Conservation (phyloP, 148 eudicot species). For the Rhododendron mucronatum region DNA sequence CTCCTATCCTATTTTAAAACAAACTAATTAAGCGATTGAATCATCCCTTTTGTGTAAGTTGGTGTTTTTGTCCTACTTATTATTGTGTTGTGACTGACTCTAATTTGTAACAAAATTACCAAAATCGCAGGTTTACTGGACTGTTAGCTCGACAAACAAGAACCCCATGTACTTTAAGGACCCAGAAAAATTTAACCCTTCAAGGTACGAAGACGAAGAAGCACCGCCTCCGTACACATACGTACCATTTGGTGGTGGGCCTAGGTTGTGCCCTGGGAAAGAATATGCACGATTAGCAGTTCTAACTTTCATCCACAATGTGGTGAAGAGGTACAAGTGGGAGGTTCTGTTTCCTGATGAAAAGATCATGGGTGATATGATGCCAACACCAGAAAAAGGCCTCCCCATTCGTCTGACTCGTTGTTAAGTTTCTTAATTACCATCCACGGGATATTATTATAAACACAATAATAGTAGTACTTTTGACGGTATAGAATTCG, state of each 20-base stretch:
- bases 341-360: slow-evolving; percentile 9
- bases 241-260: slow-evolving; percentile 16
- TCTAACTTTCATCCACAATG: slow-evolving; percentile 12
- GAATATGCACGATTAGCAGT: slow-evolving; percentile 4
- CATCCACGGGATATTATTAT: no score
- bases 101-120: neutral
- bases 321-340: slow-evolving; percentile 17
- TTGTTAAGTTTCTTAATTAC: neutral
- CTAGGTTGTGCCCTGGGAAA: slow-evolving; percentile 13
- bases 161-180: slow-evolving; percentile 7
- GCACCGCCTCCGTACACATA: slow-evolving; percentile 13
- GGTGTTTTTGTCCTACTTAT: neutral
- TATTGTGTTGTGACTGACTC: neutral
- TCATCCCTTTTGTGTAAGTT: no score
- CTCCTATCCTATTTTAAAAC: neutral
- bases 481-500: no score
- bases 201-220: slow-evolving; percentile 6
- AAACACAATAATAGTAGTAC: no score
- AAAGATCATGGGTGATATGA: slow-evolving; percentile 17
- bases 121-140: slow-evolving; percentile 16
- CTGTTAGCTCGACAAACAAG: slow-evolving; percentile 17
- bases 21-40: neutral
- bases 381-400: slow-evolving; percentile 16
- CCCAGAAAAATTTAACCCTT: slow-evolving; percentile 12
- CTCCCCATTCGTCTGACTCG: slow-evolving; percentile 11